Base-by-base conservation (phyloP, 192 early-diverging fungal species). In the Neocallimastix lanati region DNA sequence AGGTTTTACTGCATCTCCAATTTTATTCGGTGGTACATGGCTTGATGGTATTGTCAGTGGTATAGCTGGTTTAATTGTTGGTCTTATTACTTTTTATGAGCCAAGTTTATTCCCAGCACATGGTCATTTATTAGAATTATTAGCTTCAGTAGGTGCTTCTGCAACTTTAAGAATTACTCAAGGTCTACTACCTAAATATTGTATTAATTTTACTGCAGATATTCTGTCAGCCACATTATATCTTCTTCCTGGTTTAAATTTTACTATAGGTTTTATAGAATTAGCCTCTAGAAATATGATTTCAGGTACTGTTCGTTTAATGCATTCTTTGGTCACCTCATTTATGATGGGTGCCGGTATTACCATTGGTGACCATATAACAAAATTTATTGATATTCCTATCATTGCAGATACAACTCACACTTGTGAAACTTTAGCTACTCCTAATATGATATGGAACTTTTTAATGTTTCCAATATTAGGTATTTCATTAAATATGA, bases 181-280 rank as follows among this genome's bases (percentile, higher is more conserved):
- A n/a, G 50, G 50, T n/a, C 7, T 67, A 4, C 16, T 67, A 21
- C 25, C 50, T 11, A n/a, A 67, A 11, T n/a, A 67, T n/a, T 67
- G 50, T 67, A 16, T 67, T 0, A 67, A 67, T 9, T 67, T 67
- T n/a, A 67, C 50, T 7, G 87, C 88, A 0, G 90, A 91, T 13
- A 82, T 89, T 3, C 84, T 93, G 13, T 84, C 91, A 0, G 90
- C 88, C 29, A 84, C 90, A 77, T 88, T 91, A 21, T 85, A 91
- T 82, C 81, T 91, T 30, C 84, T 92, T 11, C 90, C 92, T 0
- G 96, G 96, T 13, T 87, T 96, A 76, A 84, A 90, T 12, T 82
- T 98, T 78, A 98, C 96, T 1, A 87, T 92, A 76, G 85, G 92
- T 27, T 92, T 98, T 77, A 94, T 95, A 83, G 96, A 97, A 81